These are phyloP conservation scores for Xylaria hypoxylon DNA, from an alignment of 2,329 filamentous ascomycete genomes.

Conservation along the genomic window DNA sequence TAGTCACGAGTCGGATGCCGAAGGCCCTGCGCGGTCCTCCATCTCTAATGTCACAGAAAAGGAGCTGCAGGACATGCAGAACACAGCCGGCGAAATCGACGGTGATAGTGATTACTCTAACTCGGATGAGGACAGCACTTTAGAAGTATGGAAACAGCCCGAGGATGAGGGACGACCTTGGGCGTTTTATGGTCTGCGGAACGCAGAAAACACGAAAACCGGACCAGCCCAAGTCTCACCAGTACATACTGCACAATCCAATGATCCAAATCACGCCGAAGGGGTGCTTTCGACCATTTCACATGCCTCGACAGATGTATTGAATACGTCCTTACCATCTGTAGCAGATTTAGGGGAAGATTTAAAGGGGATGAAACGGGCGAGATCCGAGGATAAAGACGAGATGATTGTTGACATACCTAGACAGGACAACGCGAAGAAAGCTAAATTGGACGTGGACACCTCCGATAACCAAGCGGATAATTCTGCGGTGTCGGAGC, in stretches of 20 bases:
- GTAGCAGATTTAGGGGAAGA: background rate
- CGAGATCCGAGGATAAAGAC: constrained; percentile 14
- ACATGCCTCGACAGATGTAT: background rate
- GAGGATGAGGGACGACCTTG: constrained; percentile 36
- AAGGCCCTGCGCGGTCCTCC: constrained; percentile 8
- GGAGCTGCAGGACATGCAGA: constrained; percentile 34
- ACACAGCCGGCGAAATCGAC: constrained; percentile 44
- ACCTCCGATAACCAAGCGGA: background rate
- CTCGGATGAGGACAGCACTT: constrained; percentile 37
- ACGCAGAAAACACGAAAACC: constrained; percentile 12
- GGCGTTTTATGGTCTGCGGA: constrained; percentile 44
- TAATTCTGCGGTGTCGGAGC: background rate
- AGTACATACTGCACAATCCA: background rate
- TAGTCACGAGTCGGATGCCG: constrained; percentile 17
- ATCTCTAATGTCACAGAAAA: constrained; percentile 37
- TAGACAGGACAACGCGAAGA: constrained; percentile 13
- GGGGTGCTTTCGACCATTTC: background rate
- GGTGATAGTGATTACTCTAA: constrained; percentile 46
- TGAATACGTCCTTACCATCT: background rate
- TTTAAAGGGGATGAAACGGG: constrained; percentile 20
- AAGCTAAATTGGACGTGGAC: constrained; percentile 8
- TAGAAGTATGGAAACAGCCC: constrained; percentile 33
- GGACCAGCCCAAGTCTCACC: background rate
- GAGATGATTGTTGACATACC: background rate
- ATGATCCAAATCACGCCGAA: background rate